These are phyloP conservation scores for Striga hermonthica DNA, from an alignment of 305 asterid genomes.

Conservation along the genomic window DNA sequence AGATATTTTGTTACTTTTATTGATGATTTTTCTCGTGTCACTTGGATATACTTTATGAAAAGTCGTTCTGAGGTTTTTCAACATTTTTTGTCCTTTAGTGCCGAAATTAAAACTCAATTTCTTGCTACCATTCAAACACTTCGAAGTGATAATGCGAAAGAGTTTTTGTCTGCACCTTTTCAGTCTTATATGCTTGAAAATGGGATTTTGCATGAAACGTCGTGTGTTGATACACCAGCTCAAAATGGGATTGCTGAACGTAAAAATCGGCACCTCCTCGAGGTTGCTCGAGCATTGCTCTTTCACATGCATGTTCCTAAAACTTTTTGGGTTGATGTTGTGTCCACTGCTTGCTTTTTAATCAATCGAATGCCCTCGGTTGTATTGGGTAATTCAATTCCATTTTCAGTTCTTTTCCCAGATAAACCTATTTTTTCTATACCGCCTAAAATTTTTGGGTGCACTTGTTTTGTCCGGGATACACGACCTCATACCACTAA, in stretches of 20 bases:
- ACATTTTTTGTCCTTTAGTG: neutral
- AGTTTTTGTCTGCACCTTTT: neutral
- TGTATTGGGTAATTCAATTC: neutral
- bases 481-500: no score
- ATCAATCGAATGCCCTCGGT: neutral
- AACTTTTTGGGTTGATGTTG: neutral
- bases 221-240: no score
- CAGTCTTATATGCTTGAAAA: neutral
- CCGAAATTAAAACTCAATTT: neutral
- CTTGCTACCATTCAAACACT: neutral
- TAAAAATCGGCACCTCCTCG: no score
- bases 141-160: neutral
- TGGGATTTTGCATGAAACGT: no score
- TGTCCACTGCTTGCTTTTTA: neutral
- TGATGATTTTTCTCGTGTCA: neutral
- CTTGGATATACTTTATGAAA: neutral
- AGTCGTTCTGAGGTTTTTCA: neutral
- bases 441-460: neutral
- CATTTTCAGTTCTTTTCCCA: neutral
- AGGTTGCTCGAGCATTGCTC: no score
- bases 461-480: neutral
- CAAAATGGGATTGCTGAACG: no score
- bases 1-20: no score
- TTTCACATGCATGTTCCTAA: neutral
- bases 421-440: neutral